Evolutionary conservation across 1,284 basidiomycete genomes (phyloP).

Genomic region (Tremellales sp.): DNA sequence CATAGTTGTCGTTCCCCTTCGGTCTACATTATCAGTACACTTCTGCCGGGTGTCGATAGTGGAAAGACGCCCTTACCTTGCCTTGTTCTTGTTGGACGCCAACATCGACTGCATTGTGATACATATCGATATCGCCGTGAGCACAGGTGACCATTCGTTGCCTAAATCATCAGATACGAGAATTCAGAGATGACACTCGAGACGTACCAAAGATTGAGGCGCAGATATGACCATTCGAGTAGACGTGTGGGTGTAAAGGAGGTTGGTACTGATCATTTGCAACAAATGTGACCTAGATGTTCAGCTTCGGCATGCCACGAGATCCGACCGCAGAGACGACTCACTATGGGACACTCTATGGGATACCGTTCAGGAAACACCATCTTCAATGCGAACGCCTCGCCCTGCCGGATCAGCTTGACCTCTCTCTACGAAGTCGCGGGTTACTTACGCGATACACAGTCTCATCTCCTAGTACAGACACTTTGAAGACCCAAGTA

Average conservation of each 20-base stretch:
- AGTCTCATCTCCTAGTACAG: constrained; percentile 44
- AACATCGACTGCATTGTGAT: constrained; percentile 51
- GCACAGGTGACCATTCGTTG: constrained; percentile 47
- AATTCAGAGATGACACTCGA: not conserved
- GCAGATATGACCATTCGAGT: constrained; percentile 50
- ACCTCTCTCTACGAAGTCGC: not conserved
- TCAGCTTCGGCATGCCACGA: no score
- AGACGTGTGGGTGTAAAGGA: constrained; percentile 48
- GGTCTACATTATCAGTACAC: constrained; percentile 25
- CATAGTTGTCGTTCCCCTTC: constrained; percentile 45
- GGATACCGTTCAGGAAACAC: constrained; percentile 44
- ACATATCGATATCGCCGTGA: constrained; percentile 46
- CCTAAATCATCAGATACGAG: constrained; percentile 14
- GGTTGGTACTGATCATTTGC: constrained; percentile 32
- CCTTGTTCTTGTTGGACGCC: constrained; percentile 47
- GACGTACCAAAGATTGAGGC: constrained; percentile 42
- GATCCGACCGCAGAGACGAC: no score
- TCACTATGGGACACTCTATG: constrained; percentile 45
- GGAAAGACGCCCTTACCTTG: constrained; percentile 26
- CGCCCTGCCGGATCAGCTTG: constrained; percentile 27
- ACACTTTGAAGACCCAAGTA: constrained; percentile 38
- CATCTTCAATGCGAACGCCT: constrained; percentile 40
- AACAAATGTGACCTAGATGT: constrained; percentile 46
- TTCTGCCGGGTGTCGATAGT: not conserved
- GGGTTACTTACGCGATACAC: constrained; percentile 31